Evolutionary conservation across 2,329 filamentous ascomycete species (phyloP).

Genomic region (Beauveria caledonica): DNA sequence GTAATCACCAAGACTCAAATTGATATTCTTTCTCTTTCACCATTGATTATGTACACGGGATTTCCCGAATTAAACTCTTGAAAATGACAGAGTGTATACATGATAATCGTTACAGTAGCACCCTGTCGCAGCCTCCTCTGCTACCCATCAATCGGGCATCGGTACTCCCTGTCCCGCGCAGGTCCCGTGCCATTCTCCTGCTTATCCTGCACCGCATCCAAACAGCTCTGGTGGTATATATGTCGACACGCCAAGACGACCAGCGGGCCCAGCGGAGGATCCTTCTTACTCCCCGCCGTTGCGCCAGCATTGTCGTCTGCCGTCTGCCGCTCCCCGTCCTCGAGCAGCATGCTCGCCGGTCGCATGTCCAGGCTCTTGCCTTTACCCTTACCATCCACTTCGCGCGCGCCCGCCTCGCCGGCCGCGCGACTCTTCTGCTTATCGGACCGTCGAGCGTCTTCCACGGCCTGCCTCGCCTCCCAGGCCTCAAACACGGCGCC

Average conservation of each 20-base stretch:
- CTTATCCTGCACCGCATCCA: constrained; percentile 55
- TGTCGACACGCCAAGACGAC: constrained; percentile 64
- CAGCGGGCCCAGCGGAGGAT: constrained; percentile 53
- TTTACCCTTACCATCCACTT: constrained; percentile 28
- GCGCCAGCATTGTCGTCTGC: constrained; percentile 8
- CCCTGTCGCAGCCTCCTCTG: neutral
- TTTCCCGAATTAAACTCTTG: neutral
- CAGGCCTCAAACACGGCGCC: constrained; percentile 72
- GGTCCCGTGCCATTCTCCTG: constrained; percentile 39
- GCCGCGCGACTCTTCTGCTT: constrained; percentile 27
- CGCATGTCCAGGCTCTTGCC: constrained; percentile 35
- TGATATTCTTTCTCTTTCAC: neutral
- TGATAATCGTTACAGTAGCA: neutral
- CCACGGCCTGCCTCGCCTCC: constrained; percentile 53
- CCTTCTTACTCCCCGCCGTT: constrained; percentile 19
- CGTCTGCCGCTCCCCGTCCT: constrained; percentile 12
- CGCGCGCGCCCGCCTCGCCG: constrained; percentile 14
- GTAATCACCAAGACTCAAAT: neutral
- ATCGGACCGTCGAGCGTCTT: constrained; percentile 37
- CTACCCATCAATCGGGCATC: constrained; percentile 50
- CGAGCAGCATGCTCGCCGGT: constrained; percentile 32
- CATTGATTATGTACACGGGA: neutral
- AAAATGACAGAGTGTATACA: neutral
- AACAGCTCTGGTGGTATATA: constrained; percentile 60
- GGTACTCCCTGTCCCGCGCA: constrained; percentile 39